Evolutionary conservation across 306 rosid genomes (phyloP).

Genomic region (Bauhinia variegata): DNA sequence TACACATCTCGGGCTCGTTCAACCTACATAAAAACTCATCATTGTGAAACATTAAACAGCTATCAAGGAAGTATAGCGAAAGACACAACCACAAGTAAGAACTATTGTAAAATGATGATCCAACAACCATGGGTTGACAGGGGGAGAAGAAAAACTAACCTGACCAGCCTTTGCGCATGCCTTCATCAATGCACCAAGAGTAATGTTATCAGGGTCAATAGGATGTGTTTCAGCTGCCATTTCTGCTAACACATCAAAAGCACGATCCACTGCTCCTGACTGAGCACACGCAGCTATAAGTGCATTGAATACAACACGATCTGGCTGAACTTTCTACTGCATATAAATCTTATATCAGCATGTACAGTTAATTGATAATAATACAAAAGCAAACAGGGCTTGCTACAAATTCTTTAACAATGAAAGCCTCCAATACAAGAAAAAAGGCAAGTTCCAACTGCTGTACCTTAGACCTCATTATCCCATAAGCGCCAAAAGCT

Average conservation of each 20-base stretch:
- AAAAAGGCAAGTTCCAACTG: constrained; percentile 31
- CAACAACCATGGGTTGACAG: not conserved
- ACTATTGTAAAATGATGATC: constrained; percentile 16
- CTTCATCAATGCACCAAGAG: constrained; percentile 89
- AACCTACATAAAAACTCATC: constrained; percentile 53
- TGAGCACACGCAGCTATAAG: constrained; percentile 96
- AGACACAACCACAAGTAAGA: constrained; percentile 21
- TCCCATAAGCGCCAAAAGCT: constrained; percentile 99
- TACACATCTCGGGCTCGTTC: constrained; percentile 85
- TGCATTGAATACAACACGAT: constrained; percentile 98
- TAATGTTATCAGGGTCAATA: constrained; percentile 85
- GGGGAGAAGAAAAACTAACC: constrained; percentile 51
- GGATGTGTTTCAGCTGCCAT: constrained; percentile 83
- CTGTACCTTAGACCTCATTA: constrained; percentile 95
- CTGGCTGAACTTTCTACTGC: constrained; percentile 99
- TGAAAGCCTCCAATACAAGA: not conserved
- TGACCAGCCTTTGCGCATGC: constrained; percentile 93
- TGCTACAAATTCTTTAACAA: not conserved
- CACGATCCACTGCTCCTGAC: constrained; percentile 97
- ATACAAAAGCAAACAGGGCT: constrained; percentile 29
- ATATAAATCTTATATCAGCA: constrained; percentile 69
- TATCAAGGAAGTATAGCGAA: constrained; percentile 21
- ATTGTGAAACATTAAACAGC: constrained; percentile 16
- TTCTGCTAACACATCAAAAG: constrained; percentile 92
- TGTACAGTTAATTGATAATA: constrained; percentile 38